Evolutionary conservation across 2,329 filamentous ascomycete species (phyloP).

Genomic region (Botrytis hyacinthi): DNA sequence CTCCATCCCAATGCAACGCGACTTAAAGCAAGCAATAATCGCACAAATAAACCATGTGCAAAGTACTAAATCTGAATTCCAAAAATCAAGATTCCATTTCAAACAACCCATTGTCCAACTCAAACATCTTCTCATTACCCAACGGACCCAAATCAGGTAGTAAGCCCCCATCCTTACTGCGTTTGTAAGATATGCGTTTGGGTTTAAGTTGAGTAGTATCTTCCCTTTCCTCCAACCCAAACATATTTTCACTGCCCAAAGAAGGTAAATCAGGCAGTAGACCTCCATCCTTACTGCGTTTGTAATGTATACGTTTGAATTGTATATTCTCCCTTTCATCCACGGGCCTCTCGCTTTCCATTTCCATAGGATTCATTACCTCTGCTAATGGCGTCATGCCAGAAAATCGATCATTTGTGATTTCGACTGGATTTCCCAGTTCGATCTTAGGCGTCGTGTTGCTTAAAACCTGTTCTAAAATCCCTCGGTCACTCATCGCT

Average conservation of each 20-base stretch:
- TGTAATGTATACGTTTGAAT: slow-evolving; percentile 20
- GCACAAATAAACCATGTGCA: not conserved
- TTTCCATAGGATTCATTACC: slow-evolving; percentile 1
- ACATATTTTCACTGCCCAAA: slow-evolving; percentile 23
- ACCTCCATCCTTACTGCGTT: slow-evolving; percentile 18
- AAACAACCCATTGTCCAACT: slow-evolving; percentile 22
- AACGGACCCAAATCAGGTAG: slow-evolving; percentile 20
- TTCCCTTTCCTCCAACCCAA: slow-evolving; percentile 3
- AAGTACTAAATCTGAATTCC: not conserved
- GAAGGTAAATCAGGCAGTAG: slow-evolving; percentile 18
- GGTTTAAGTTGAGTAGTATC: slow-evolving; percentile 12
- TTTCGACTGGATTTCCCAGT: slow-evolving; percentile 34
- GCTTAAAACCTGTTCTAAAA: slow-evolving; percentile 37
- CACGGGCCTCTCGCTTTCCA: slow-evolving; percentile 18
- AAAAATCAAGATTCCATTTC: slow-evolving; percentile 22
- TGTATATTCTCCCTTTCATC: not conserved
- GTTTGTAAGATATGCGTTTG: slow-evolving; percentile 19
- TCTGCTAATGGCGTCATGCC: slow-evolving; percentile 22
- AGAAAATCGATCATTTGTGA: slow-evolving; percentile 26
- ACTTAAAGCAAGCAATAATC: not conserved
- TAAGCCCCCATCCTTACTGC: slow-evolving; percentile 5
- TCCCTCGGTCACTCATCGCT: slow-evolving; percentile 35
- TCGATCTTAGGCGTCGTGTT: slow-evolving; percentile 38
- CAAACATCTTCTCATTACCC: slow-evolving; percentile 24
- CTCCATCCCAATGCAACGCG: slow-evolving; percentile 5